Evolutionary conservation across 2,329 filamentous ascomycete genomes (phyloP).

Genomic region (Ophiostoma perfectum): DNA sequence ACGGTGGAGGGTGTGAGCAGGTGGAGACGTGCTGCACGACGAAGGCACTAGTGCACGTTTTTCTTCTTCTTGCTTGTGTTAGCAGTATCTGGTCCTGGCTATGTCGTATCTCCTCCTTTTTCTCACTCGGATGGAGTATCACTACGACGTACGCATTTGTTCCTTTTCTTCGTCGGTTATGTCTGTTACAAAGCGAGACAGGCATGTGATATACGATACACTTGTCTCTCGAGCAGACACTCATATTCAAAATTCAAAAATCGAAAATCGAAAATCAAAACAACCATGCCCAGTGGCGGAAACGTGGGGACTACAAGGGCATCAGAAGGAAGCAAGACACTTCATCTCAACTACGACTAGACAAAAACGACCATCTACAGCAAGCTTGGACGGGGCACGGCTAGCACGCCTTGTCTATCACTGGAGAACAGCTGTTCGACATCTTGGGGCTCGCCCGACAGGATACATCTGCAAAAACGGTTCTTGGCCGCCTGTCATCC

Average conservation of each 20-base stretch:
- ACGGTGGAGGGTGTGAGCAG: neutral
- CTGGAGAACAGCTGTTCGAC: neutral
- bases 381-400: too few relatives aligned
- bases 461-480: neutral
- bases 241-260: too few relatives aligned
- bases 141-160: too few relatives aligned
- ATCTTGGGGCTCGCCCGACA: neutral
- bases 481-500: neutral
- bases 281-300: neutral
- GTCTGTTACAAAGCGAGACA: neutral
- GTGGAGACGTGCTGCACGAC: neutral
- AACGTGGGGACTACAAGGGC: neutral
- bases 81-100: neutral
- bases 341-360: too few relatives aligned
- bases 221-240: too few relatives aligned
- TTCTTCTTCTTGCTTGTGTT: neutral
- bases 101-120: constrained; percentile 6
- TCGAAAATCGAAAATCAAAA: neutral
- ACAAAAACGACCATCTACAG: too few relatives aligned
- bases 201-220: neutral
- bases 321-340: neutral
- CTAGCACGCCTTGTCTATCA: neutral
- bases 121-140: neutral
- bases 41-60: neutral
- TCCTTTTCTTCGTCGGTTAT: too few relatives aligned